Conservation (phyloP, 345 rosid genomes). For the Populus tremula region DNA sequence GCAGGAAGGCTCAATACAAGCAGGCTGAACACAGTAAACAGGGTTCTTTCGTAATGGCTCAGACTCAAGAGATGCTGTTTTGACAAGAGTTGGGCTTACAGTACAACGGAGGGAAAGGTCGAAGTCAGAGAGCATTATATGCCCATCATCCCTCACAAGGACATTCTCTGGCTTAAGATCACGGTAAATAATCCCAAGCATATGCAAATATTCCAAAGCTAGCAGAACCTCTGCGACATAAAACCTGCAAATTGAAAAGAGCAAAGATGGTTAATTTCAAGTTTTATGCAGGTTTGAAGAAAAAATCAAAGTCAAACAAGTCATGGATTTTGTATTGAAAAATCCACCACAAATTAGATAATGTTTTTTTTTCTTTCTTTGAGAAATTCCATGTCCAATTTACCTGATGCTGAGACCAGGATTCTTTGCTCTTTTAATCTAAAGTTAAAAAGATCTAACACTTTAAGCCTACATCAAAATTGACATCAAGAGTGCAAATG, state of each 20-base stretch:
- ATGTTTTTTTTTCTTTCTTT: not conserved
- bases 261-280: not conserved
- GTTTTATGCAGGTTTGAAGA: not conserved
- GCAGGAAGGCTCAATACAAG: constrained; percentile 77
- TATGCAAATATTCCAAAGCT: constrained; percentile 81
- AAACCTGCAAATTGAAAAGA: constrained; percentile 42
- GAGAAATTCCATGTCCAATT: not conserved
- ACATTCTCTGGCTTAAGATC: constrained; percentile 89
- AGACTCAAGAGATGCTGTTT: constrained; percentile 51
- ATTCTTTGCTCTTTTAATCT: not conserved
- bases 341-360: not conserved
- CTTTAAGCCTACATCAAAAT: not conserved
- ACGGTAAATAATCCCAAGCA: constrained; percentile 84
- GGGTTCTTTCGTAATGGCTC: constrained; percentile 68
- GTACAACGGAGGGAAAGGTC: constrained; percentile 85
- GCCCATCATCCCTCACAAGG: constrained; percentile 74
- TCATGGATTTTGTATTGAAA: not conserved
- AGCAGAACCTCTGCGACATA: constrained; percentile 86
- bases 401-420: not conserved
- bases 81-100: constrained; percentile 80
- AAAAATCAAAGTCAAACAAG: not conserved
- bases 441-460: not conserved
- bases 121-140: constrained; percentile 79
- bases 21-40: constrained; percentile 72
- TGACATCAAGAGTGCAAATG: not conserved